A percentile compares a stretch with the other conserved stretches of the same genome.
phyloP scores from a whole-genome alignment of 208 protist species.

The Leishmania major region DNA sequence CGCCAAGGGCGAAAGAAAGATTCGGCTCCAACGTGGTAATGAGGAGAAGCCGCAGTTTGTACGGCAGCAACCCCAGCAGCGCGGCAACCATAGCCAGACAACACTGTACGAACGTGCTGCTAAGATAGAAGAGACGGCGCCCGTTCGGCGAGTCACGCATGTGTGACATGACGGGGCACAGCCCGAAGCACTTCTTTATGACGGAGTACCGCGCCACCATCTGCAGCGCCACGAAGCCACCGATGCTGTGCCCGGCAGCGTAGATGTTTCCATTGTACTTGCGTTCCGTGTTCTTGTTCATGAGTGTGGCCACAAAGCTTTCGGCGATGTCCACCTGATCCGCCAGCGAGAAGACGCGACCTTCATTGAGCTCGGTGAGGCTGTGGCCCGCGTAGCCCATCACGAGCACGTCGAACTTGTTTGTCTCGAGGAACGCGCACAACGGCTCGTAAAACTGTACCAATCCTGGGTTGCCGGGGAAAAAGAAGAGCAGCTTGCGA shows the following conservation, averaged over 20 bases:
- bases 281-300: constrained; percentile 17
- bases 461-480: constrained; percentile 74
- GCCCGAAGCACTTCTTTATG: constrained; percentile 65
- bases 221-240: constrained; percentile 70
- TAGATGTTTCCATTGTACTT: constrained; percentile 59
- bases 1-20: constrained; percentile 16
- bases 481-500: constrained; percentile 56
- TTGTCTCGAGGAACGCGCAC: constrained; percentile 23
- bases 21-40: constrained; percentile 28
- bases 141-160: constrained; percentile 71
- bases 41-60: constrained; percentile 15
- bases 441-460: constrained; percentile 76
- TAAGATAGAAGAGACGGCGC: constrained; percentile 31
- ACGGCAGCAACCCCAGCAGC: constrained; percentile 39
- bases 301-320: constrained; percentile 39
- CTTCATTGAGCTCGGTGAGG: constrained; percentile 57
- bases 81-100: constrained; percentile 28
- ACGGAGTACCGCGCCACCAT: constrained; percentile 47
- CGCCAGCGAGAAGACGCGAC: constrained; percentile 60
- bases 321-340: constrained; percentile 74
- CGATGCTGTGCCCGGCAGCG: constrained; percentile 82
- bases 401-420: constrained; percentile 64
- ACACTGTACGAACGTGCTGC: constrained; percentile 38
- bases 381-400: constrained; percentile 82
- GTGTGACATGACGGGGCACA: constrained; percentile 68